Evolutionary conservation across 139 green algal species (phyloP), one percentile per base, ranked within the genome.

Genomic region (Chlorella sp.): DNA sequence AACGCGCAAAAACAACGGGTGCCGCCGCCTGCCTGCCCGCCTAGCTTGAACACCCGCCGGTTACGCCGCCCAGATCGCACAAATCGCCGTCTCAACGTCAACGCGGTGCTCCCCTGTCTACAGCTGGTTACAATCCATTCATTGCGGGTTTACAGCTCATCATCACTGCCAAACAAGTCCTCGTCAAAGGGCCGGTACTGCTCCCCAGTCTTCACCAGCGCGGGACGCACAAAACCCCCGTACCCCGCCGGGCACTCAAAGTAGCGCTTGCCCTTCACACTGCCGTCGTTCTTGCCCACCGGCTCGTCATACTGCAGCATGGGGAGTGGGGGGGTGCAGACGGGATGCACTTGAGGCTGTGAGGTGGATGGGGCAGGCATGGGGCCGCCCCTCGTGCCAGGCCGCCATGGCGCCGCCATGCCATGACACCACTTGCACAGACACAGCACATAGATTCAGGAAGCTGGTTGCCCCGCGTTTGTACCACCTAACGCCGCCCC

Each of bases 231-330:
- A 85, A 99, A 96, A 14, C 89, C 92, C 36, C 96, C 96, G 76
- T 97, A 96, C 8, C 87, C 86, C 0, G 78, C 64, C 0, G 81
- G 32, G 67, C 93, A 97, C 20, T 93, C 81, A 79, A 99, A 98
- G 68, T 92, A 95, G n/a, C 90, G 81, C 51, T 86, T 80, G 4
- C 95, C 95, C 86, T 97, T 97, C 22, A 94, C 87, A 36, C 68
- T 95, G 34, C 97, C 97, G 88, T 99, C 95, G 84, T 98, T 97
- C 87, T 98, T 99, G 17, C 97, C 97, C 70, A 98, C 85, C 22
- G 97, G 97, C 90, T 99, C 97, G 83, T 99, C 97, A 73, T 97
- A 99, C 76, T 95, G 69, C 24, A 99, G 88, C 14, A 8, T 1
- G 24, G 40, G 54, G 74, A 44, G 32, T 5, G 8, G 16, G 17